Conservation (phyloP, 2,329 filamentous ascomycete species). For the Microcera coccophila region DNA sequence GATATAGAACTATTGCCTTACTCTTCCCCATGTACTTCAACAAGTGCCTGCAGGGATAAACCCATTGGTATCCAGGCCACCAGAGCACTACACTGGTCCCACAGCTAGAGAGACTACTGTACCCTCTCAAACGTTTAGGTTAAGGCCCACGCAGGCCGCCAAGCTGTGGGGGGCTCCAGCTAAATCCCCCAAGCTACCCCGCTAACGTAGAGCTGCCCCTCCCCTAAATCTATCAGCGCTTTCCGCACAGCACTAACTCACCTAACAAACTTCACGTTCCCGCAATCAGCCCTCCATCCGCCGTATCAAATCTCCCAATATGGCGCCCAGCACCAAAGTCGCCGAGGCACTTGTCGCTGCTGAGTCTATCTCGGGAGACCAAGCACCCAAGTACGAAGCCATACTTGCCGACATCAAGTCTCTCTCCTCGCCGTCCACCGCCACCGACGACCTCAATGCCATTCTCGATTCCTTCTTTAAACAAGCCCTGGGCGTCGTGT, state of each 20-base stretch:
- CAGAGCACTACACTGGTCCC: no score
- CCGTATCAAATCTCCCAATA: slow-evolving; percentile 16
- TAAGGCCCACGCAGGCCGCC: no score
- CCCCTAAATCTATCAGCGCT: slow-evolving; percentile 7
- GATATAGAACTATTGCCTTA: no score
- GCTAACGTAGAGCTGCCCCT: slow-evolving; percentile 24
- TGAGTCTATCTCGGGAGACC: slow-evolving; percentile 37
- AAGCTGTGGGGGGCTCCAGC: slow-evolving; percentile 3
- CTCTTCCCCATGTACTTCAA: no score
- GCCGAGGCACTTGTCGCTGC: slow-evolving; percentile 41
- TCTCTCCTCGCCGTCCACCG: slow-evolving; percentile 38
- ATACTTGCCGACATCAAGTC: slow-evolving; percentile 43
- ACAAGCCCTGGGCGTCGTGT: slow-evolving; percentile 71
- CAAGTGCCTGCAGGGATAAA: no score
- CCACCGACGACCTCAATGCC: slow-evolving; percentile 58
- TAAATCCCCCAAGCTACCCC: slow-evolving; percentile 20
- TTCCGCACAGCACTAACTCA: no score
- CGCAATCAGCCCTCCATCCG: not conserved
- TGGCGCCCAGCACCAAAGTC: slow-evolving; percentile 41
- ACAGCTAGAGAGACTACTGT: no score
- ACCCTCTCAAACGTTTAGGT: no score
- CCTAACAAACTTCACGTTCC: no score
- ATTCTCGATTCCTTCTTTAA: slow-evolving; percentile 65
- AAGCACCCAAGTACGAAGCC: slow-evolving; percentile 43
- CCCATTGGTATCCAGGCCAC: no score